These are phyloP conservation scores for Tardiomyces digboiensis DNA, from an alignment of 1,139 yeast genomes.

Conservation along the genomic window DNA sequence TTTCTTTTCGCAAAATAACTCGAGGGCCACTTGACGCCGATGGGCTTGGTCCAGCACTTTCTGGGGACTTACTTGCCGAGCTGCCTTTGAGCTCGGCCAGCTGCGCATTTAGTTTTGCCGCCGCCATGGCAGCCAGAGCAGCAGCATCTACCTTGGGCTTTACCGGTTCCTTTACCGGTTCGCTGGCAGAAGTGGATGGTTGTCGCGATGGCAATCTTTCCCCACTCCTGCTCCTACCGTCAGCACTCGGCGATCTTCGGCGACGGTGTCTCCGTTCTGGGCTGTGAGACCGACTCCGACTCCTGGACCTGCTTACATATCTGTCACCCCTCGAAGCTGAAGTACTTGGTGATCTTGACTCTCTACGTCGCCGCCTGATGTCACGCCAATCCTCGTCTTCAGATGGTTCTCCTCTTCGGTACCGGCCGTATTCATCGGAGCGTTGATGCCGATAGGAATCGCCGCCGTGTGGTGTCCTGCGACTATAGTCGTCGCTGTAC, in stretches of 20 bases:
- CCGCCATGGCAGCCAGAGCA: slow-evolving; percentile 25
- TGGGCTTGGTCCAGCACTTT: background rate
- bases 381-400: background rate
- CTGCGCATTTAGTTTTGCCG: slow-evolving; percentile 27
- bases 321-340: slow-evolving; percentile 6
- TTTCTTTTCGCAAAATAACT: background rate
- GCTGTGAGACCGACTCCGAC: background rate
- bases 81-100: slow-evolving; percentile 8
- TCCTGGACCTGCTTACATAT: slow-evolving; percentile 6
- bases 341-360: too few species aligned
- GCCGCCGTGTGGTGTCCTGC: slow-evolving; percentile 1
- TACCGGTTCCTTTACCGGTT: slow-evolving; percentile 2
- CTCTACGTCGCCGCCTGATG: background rate
- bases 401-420: background rate
- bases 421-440: background rate
- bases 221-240: too few species aligned
- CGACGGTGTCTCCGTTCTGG: background rate
- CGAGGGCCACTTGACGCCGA: background rate
- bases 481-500: background rate
- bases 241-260: too few species aligned
- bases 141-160: slow-evolving; percentile 17
- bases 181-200: background rate
- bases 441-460: background rate
- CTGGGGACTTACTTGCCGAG: slow-evolving; percentile 4
- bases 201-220: too few species aligned